Base-by-base conservation (phyloP, 2,329 filamentous ascomycete species). In the Meredithiella fracta region DNA sequence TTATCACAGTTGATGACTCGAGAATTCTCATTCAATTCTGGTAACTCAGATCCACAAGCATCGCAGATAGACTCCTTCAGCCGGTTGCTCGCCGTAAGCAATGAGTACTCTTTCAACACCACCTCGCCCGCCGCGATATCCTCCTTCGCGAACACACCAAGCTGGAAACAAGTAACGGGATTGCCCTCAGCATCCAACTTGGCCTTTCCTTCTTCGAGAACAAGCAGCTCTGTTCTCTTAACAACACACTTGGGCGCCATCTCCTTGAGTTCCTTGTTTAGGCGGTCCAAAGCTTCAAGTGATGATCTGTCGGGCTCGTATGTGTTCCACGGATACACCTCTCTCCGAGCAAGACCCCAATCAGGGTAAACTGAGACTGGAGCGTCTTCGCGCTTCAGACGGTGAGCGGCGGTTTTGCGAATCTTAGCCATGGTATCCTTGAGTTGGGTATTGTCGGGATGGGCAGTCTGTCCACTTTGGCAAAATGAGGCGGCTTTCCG, bases 51-150 rank as follows among this genome's bases (percentile, higher is more conserved):
- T 63, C 88, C 88, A 67, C 91, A 97, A 14, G 89, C 89, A 67
- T 97, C 91, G 67, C 91, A 97, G 29, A 91, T 77, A 3, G 85
- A 76, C 60, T 94, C 89, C 65, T 94, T 88, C 11, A 92, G 77
- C 29, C 88, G 82, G 65, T 92, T 92, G 62, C 91, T 92, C 49
- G 87, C 90, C 1, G 90, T 95, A 42, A 98, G 72, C 6, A 95
- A 76, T 7, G 89, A 92, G 59, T 84, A 86, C 65, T 98, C 92
- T 51, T 79, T 73, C 29, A 98, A 75, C 1, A 96, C 80, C 4
- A 76, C 73, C 65, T 94, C 85, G 8, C 85, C 86, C 0, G 88
- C 79, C 0, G 73, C 70, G 38, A 97, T 86, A 61, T 94, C 83
- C 60, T 86, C 78, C 62, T 81, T 86, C 6, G 90, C 91, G 66